These are phyloP conservation scores for Phlebiopsis gigantea DNA, from an alignment of 768 basidiomycete genomes.

Conservation along the genomic window DNA sequence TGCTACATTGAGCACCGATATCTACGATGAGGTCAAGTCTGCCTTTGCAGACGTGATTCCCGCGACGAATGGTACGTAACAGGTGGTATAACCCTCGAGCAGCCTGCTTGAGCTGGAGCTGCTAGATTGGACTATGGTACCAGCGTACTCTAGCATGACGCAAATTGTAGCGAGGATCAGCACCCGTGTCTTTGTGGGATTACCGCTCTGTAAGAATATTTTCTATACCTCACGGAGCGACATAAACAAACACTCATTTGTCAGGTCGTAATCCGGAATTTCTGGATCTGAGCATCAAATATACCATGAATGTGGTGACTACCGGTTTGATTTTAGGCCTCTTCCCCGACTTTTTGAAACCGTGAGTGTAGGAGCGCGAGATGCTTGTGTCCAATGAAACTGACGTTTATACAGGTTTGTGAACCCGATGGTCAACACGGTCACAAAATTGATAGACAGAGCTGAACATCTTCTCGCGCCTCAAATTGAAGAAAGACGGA, in stretches of 20 bases:
- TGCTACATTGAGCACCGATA: constrained; percentile 11
- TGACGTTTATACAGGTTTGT: neutral
- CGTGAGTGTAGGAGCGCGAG: no score
- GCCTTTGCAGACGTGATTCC: constrained; percentile 15
- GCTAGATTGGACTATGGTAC: neutral
- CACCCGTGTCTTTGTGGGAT: constrained; percentile 45
- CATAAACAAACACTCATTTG: neutral
- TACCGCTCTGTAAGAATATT: constrained; percentile 33
- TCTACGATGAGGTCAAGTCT: constrained; percentile 16
- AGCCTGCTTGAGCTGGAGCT: no score
- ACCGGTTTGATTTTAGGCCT: constrained; percentile 18
- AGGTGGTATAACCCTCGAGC: no score
- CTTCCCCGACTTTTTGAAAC: constrained; percentile 29
- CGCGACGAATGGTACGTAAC: constrained; percentile 11
- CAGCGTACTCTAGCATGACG: neutral
- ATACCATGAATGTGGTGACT: constrained; percentile 24
- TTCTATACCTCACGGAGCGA: neutral
- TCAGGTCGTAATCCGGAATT: constrained; percentile 39
- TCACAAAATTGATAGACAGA: neutral
- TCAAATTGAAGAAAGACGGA: constrained; percentile 11
- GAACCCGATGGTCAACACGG: neutral
- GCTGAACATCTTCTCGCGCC: constrained; percentile 3
- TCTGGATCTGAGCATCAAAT: constrained; percentile 26
- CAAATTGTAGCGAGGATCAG: constrained; percentile 35
- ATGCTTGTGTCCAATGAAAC: neutral